phyloP scores from a whole-genome alignment of 176 grass and related monocot genomes.

The Zea luxurians region DNA sequence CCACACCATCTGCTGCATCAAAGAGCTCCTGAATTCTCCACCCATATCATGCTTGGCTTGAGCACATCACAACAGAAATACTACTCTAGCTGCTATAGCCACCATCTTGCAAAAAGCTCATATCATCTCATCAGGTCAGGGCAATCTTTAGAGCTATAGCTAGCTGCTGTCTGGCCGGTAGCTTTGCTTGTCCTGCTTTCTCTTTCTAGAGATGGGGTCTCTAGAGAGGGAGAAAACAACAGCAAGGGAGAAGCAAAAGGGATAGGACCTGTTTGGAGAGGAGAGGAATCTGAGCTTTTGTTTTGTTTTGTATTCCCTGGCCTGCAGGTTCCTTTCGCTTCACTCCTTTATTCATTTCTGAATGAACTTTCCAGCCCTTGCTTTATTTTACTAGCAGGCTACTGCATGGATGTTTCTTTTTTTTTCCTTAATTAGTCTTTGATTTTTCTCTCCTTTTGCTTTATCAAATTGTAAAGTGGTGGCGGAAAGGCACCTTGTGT shows the following conservation, averaged over 20 bases:
- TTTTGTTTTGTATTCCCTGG: slow-evolving; percentile 48
- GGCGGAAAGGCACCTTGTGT: slow-evolving; percentile 30
- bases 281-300: slow-evolving; percentile 61
- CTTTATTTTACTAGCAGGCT: background rate
- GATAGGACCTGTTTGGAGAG: slow-evolving; percentile 43
- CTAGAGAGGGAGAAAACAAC: slow-evolving; percentile 16
- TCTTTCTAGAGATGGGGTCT: slow-evolving; percentile 40
- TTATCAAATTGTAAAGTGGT: slow-evolving; percentile 39
- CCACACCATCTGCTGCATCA: slow-evolving; percentile 68
- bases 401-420: background rate
- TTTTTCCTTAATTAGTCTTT: background rate
- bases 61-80: slow-evolving; percentile 12
- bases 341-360: slow-evolving; percentile 37
- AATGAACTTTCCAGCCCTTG: slow-evolving; percentile 34
- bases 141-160: slow-evolving; percentile 34
- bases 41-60: slow-evolving; percentile 55
- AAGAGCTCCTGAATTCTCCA: slow-evolving; percentile 55
- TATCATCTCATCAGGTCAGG: slow-evolving; percentile 17
- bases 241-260: background rate
- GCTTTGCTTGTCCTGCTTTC: slow-evolving; percentile 42
- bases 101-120: slow-evolving; percentile 36
- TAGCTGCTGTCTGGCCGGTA: slow-evolving; percentile 18
- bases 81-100: background rate
- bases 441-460: slow-evolving; percentile 32
- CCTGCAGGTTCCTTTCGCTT: slow-evolving; percentile 44